These are phyloP conservation scores for Amanita molliuscula DNA, from an alignment of 768 basidiomycete species.

Conservation along the genomic window DNA sequence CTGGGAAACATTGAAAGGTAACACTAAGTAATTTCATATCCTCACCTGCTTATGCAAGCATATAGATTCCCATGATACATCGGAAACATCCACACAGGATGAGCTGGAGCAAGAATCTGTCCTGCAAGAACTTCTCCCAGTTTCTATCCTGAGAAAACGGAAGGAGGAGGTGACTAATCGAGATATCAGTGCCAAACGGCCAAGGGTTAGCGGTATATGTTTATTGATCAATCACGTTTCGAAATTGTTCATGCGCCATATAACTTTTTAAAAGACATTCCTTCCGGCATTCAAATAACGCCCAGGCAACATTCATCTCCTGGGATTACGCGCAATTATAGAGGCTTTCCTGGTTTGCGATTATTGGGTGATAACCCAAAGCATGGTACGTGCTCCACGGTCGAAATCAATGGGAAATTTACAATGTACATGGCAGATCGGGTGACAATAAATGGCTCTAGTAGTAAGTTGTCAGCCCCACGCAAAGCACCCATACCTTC, in stretches of 20 bases:
- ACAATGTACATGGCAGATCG: background rate
- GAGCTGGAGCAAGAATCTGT: background rate
- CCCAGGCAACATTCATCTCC: constrained; percentile 1
- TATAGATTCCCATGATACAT: background rate
- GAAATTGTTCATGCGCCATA: background rate
- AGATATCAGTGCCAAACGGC: background rate
- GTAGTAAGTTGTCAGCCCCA: background rate
- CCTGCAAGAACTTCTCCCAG: background rate
- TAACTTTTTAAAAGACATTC: background rate
- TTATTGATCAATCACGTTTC: background rate
- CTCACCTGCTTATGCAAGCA: background rate
- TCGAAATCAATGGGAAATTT: background rate
- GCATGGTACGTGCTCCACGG: background rate
- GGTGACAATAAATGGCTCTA: background rate
- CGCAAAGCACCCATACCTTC: background rate
- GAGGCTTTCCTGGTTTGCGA: background rate
- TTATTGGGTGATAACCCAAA: background rate
- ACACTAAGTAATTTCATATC: background rate
- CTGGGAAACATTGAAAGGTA: constrained; percentile 7
- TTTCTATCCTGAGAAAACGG: background rate
- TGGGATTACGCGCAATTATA: background rate
- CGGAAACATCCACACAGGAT: background rate
- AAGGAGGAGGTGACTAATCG: background rate
- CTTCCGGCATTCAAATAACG: background rate
- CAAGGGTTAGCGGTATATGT: background rate